Evolutionary conservation across 2,329 filamentous ascomycete species (phyloP), one percentile per base, ranked within the genome.

Genomic region (Hawksworthiomyces lignivorus): DNA sequence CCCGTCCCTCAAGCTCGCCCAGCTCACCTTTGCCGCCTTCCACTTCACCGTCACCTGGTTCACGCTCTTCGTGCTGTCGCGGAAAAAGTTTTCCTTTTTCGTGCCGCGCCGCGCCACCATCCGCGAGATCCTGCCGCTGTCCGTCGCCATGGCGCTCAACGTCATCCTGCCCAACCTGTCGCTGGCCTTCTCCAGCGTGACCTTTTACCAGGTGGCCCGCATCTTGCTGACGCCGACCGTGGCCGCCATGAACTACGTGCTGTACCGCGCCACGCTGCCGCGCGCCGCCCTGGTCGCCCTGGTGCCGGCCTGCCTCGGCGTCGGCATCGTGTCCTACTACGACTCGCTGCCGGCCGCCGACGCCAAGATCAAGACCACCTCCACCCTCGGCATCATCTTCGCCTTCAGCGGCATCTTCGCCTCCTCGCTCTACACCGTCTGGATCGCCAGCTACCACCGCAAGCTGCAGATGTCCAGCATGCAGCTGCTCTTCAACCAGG

Each of bases 91-190:
- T 49, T 67, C 63, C 46, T 70, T 79, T 56, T 84, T 84, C 56
- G 60, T 62, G 14, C 73, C 78, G 2, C 72, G 75, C 30, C 68
- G 71, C 37, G 71, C 73, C 29, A 61, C 71, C 24, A 60, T 80
- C 36, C 62, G 64, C 44, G 69, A 75, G 27, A 73, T 84, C 42
- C 62, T 82, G 15, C 81, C 80, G 4, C 65, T 84, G n/a, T 75
- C 77, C 3, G 54, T 80, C 22, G 73, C 77, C 53, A 84, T 85
- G 80, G 72, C 75, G 39, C 65, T 80, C 45, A 84, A 84, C 58
- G 78, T 84, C 55, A 77, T 84, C 48, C 65, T 84, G 9, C 79
- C 78, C 9, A 84, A 84, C 53, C 62, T 83, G 7, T 82, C 77
- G 2, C 65, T 85, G 32, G 79, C 80, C 22, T 82, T 76, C 57